Evolutionary conservation across 164 flowering plant genomes (phyloP).

Genomic region (Cinnamomum micranthum): DNA sequence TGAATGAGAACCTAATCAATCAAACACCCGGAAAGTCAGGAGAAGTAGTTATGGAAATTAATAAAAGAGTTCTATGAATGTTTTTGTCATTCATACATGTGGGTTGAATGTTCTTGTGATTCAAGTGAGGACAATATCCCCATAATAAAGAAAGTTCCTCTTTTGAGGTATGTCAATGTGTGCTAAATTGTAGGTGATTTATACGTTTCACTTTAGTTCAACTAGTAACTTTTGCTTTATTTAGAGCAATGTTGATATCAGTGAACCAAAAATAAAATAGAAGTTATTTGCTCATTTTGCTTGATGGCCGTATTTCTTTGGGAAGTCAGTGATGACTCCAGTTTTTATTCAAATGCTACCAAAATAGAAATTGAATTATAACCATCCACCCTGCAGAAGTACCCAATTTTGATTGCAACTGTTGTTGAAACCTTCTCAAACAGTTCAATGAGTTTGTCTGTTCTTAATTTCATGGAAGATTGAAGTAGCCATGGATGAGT

Average conservation of each 20-base stretch:
- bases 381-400: neutral
- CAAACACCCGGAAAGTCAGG: neutral
- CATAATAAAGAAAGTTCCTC: neutral
- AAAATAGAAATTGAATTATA: too few relatives aligned
- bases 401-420: neutral
- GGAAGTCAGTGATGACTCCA: neutral
- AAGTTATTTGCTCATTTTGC: neutral
- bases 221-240: neutral
- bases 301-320: neutral
- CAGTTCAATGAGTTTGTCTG: neutral
- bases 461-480: neutral
- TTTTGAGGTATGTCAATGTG: neutral
- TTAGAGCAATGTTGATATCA: neutral
- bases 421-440: neutral
- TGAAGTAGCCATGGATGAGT: neutral
- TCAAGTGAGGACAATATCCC: too few relatives aligned
- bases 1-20: conserved; percentile 39
- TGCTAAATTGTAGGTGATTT: too few relatives aligned
- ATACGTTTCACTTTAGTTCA: too few relatives aligned
- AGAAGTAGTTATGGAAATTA: neutral
- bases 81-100: neutral
- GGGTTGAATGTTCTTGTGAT: neutral
- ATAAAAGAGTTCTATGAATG: neutral
- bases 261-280: neutral
- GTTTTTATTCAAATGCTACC: neutral